phyloP scores from a whole-genome alignment of 2,329 filamentous ascomycete species.

The Stemphylium vesicarium region DNA sequence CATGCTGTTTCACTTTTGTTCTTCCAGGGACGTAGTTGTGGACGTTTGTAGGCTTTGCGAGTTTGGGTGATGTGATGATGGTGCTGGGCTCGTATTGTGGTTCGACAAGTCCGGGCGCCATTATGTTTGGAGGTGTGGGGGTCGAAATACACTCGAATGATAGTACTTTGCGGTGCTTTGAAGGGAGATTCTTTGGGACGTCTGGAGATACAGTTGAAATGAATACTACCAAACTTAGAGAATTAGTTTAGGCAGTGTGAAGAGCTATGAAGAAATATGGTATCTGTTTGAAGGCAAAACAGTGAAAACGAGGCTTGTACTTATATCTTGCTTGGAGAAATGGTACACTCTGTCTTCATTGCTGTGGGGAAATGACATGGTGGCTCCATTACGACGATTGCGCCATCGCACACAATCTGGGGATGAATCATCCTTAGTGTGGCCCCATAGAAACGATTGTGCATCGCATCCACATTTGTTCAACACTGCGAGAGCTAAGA shows the following conservation, averaged over 20 bases:
- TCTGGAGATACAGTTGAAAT: not conserved
- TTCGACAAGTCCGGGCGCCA: constrained; percentile 46
- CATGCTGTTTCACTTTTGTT: constrained; percentile 53
- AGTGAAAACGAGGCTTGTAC: constrained; percentile 1
- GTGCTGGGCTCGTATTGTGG: constrained; percentile 24
- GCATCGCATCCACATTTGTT: constrained; percentile 9
- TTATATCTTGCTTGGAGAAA: constrained; percentile 15
- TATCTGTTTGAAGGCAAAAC: not conserved
- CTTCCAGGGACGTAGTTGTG: constrained; percentile 58
- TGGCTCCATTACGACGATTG: constrained; percentile 27
- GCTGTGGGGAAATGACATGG: constrained; percentile 13
- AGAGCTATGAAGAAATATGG: not conserved
- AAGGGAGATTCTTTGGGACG: not conserved
- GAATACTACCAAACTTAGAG: not conserved
- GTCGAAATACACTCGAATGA: not conserved
- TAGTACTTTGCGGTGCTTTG: not conserved
- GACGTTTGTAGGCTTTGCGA: constrained; percentile 27
- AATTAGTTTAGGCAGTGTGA: not conserved
- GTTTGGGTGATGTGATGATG: constrained; percentile 17
- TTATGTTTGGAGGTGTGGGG: constrained; percentile 14
- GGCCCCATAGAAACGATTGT: constrained; percentile 4
- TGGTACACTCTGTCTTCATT: constrained; percentile 10
- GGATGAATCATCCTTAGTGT: constrained; percentile 9
- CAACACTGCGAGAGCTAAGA: not conserved
- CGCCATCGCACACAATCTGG: constrained; percentile 48